These are phyloP conservation scores for Pestalotiopsis sp. DNA, from an alignment of 2,329 filamentous ascomycete species.

Conservation along the genomic window DNA sequence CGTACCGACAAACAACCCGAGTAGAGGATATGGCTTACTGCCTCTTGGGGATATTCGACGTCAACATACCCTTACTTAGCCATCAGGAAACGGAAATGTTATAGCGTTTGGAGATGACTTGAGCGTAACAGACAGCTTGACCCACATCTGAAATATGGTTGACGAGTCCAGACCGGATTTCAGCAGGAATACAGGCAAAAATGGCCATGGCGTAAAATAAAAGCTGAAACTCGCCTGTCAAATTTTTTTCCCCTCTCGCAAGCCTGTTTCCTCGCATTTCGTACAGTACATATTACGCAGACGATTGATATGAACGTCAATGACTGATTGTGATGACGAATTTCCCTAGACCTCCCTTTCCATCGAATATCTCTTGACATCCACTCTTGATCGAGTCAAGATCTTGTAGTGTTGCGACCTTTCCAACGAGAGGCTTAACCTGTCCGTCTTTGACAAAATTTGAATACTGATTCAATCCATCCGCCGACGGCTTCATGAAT, in stretches of 20 bases:
- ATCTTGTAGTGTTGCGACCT: background rate
- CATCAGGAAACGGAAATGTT: too few species aligned
- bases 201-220: too few species aligned
- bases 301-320: too few species aligned
- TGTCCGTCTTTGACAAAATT: background rate
- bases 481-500: background rate
- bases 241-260: too few species aligned
- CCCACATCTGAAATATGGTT: too few species aligned
- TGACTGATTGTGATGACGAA: background rate
- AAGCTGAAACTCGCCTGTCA: fast-evolving
- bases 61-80: slow-evolving; percentile 30
- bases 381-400: background rate
- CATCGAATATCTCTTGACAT: background rate
- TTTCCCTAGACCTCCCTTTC: background rate
- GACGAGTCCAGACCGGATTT: too few species aligned
- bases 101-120: too few species aligned
- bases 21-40: slow-evolving; percentile 31
- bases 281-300: too few species aligned
- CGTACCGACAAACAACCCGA: slow-evolving; percentile 23
- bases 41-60: slow-evolving; percentile 31
- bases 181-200: too few species aligned
- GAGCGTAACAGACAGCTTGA: too few species aligned
- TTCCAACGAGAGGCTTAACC: background rate
- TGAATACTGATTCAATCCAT: background rate
- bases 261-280: too few species aligned